Evolutionary conservation across 2,329 filamentous ascomycete genomes (phyloP), one percentile per base, ranked within the genome.

Genomic region (Ambrosiella cleistominuta): DNA sequence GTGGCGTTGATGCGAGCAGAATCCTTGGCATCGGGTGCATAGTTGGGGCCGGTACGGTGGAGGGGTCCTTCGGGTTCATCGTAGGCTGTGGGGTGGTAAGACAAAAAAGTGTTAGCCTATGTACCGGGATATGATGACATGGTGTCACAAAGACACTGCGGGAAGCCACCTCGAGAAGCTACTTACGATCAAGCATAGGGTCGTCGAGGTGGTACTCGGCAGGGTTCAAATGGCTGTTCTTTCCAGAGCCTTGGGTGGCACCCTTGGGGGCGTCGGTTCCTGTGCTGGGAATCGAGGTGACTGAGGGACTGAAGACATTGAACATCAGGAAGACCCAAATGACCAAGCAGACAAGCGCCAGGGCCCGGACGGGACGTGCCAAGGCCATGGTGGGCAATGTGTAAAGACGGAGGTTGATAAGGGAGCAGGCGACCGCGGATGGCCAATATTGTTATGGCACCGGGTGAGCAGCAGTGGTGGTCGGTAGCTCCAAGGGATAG

Each of bases 1-100:
- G 93, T 97, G 60, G 93, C 93, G 69, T 95, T 93, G 70, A 95
- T 93, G 67, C 93, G 87, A 63, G 85, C 82, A 56, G 85, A 86
- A 62, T 88, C 80, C 56, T 79, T 74, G 66, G 85, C 83, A 66
- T 88, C 80, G 56, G 86, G 81, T 56, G 81, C 80, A 70, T 97
- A 97, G 66, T 85, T 84, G 64, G 86, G 75, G 57, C 82, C 83
- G 39, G 84, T 81, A 69, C 88, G 81, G 66, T 79, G 81, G 63
- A 97, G 74, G 12, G 79, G 74, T 56, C 88, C 90, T 62, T 84
- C 79, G 19, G 91, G 91, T 70, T 97, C 91, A 62, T 81, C 82
- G 39, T 87, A 93, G 50, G 80, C 90, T 95, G 61, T 42, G 63
- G 63, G 15, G 15, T 53, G 52, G 51, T 62, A 66, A 57, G 66